phyloP scores from a whole-genome alignment of 805 yeast genomes.

The Alloascoidea africana region DNA sequence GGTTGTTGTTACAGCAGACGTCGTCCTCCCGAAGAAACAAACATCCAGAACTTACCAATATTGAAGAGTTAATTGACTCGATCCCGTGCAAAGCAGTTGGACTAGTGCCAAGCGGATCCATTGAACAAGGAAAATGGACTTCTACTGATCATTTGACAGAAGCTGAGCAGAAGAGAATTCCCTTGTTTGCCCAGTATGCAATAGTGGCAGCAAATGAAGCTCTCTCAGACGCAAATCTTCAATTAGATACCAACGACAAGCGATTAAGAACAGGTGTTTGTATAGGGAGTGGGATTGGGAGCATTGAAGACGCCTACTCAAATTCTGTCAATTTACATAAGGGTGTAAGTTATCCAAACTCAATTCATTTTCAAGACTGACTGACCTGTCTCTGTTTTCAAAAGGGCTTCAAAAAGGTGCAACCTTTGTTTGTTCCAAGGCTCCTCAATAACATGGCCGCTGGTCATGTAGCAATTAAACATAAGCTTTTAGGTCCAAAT shows the following conservation, averaged over 20 bases:
- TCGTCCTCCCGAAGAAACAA: slow-evolving; percentile 18
- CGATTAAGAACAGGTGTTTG: slow-evolving; percentile 41
- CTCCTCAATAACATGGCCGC: slow-evolving; percentile 87
- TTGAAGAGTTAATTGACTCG: slow-evolving; percentile 24
- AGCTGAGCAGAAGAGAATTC: slow-evolving; percentile 37
- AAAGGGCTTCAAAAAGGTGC: slow-evolving; percentile 49
- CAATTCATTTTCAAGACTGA: background rate
- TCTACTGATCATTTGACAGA: slow-evolving; percentile 31
- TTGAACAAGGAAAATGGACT: slow-evolving; percentile 34
- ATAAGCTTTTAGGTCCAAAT: slow-evolving; percentile 69
- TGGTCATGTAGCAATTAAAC: slow-evolving; percentile 72
- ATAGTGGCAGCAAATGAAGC: slow-evolving; percentile 70
- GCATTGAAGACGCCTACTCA: slow-evolving; percentile 56
- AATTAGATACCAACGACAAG: background rate
- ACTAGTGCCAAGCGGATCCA: slow-evolving; percentile 38
- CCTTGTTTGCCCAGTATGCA: slow-evolving; percentile 67
- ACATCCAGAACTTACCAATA: slow-evolving; percentile 13
- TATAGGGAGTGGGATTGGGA: slow-evolving; percentile 91
- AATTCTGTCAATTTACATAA: slow-evolving; percentile 36
- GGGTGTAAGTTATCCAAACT: slow-evolving; percentile 8
- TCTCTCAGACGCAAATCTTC: slow-evolving; percentile 15
- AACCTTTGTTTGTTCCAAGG: slow-evolving; percentile 79
- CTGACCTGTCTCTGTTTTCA: background rate
- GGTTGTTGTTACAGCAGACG: slow-evolving; percentile 12
- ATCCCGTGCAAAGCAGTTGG: slow-evolving; percentile 71